Percentiles rank a stretch among this genome's conserved stretches.
Evolutionary conservation across 441 rosid genomes (phyloP).

Genomic region (Rhodomyrtus psidioides): DNA sequence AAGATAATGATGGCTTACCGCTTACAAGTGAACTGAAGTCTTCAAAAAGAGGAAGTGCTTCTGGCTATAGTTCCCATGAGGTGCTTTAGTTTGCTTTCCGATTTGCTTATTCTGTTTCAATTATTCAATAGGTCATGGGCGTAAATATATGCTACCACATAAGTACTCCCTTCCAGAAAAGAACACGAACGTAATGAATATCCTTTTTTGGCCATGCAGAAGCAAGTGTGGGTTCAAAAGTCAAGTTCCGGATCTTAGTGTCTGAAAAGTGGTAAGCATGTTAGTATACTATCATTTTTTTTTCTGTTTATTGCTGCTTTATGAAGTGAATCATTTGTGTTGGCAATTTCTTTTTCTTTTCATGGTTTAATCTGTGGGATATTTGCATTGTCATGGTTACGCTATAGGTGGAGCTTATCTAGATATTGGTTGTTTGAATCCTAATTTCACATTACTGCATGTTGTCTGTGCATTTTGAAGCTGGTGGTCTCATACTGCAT

Average conservation of each 20-base stretch:
- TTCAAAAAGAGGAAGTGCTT: conserved; percentile 46
- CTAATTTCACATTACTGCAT: neutral
- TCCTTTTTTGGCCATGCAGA: neutral
- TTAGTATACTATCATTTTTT: neutral
- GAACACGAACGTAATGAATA: neutral
- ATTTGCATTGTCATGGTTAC: neutral
- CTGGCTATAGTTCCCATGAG: conserved; percentile 57
- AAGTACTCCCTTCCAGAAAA: neutral
- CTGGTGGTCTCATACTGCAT: neutral
- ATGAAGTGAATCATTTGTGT: neutral
- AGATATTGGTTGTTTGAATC: neutral
- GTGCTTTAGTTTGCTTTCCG: conserved; percentile 21
- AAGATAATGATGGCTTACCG: conserved; percentile 39
- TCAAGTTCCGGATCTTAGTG: conserved; percentile 3
- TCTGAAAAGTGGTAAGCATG: neutral
- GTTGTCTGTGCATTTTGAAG: neutral
- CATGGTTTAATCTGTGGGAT: neutral
- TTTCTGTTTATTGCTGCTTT: neutral
- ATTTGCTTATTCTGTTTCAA: neutral
- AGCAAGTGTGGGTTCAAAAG: conserved; percentile 7
- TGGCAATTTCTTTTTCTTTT: neutral
- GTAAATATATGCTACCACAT: neutral
- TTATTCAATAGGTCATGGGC: neutral
- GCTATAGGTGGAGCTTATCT: neutral
- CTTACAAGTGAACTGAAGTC: conserved; percentile 40